Conservation (phyloP, 139 green algal genomes). For the Gonium pectorale region DNA sequence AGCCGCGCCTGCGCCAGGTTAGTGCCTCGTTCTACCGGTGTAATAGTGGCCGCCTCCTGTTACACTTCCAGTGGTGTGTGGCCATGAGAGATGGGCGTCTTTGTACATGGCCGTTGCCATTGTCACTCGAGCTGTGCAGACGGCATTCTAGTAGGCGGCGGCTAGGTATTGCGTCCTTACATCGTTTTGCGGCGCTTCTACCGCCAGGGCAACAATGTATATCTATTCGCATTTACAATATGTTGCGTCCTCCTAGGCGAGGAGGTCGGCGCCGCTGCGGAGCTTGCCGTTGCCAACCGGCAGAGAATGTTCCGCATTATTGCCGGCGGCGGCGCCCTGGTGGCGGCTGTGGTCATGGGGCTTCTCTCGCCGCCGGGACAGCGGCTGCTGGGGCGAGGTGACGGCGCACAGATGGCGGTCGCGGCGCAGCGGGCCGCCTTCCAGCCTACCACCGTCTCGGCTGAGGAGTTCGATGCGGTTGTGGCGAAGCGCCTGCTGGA, state of each 20-base stretch:
- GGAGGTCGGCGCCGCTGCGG: neutral
- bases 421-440: neutral
- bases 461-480: neutral
- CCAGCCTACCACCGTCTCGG: neutral
- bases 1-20: no score
- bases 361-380: slow-evolving; percentile 21
- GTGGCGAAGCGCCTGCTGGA: slow-evolving; percentile 1
- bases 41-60: no score
- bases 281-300: neutral
- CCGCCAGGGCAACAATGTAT: no score
- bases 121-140: no score
- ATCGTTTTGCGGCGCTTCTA: no score
- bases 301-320: neutral
- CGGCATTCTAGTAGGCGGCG: no score
- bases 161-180: no score
- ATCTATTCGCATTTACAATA: no score
- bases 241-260: neutral
- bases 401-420: neutral
- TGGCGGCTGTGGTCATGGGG: neutral
- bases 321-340: neutral
- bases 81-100: no score
- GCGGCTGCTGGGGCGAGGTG: slow-evolving; percentile 15
- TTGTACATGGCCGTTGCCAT: no score
- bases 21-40: no score
- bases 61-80: no score